These are phyloP conservation scores for Fusarium continuum DNA, from an alignment of 2,329 filamentous ascomycete genomes.

Conservation along the genomic window DNA sequence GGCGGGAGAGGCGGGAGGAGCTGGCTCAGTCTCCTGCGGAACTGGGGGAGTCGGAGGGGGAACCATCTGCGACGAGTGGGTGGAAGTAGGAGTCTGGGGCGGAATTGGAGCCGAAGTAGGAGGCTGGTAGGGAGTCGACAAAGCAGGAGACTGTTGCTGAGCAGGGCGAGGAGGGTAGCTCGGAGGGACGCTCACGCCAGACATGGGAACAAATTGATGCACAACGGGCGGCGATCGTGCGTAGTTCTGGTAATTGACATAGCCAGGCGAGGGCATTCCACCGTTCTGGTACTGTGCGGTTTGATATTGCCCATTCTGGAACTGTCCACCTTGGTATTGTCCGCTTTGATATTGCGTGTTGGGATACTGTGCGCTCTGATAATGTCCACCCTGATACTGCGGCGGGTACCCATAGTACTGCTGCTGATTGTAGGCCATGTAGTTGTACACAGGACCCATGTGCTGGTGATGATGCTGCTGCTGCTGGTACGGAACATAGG, in stretches of 20 bases:
- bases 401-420: slow-evolving; percentile 65
- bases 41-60: slow-evolving; percentile 59
- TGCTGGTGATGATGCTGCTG: slow-evolving; percentile 53
- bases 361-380: slow-evolving; percentile 37
- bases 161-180: slow-evolving; percentile 58
- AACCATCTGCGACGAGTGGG: slow-evolving; percentile 56
- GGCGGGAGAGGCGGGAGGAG: slow-evolving; percentile 38
- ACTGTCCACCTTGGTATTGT: slow-evolving; percentile 51
- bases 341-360: slow-evolving; percentile 36
- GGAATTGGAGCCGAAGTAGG: slow-evolving; percentile 56
- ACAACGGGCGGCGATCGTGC: slow-evolving; percentile 61
- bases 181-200: slow-evolving; percentile 56
- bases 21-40: slow-evolving; percentile 51
- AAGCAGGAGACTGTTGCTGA: slow-evolving; percentile 59
- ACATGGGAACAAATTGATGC: slow-evolving; percentile 64
- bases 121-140: slow-evolving; percentile 67
- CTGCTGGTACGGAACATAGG: slow-evolving; percentile 50
- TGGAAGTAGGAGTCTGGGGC: slow-evolving; percentile 63
- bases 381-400: slow-evolving; percentile 57
- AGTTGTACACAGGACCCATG: slow-evolving; percentile 60
- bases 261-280: slow-evolving; percentile 55
- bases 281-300: slow-evolving; percentile 39
- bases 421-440: slow-evolving; percentile 59
- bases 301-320: slow-evolving; percentile 49
- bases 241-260: slow-evolving; percentile 56